Conservation (phyloP, 306 rosid species). For the Castanea sativa region DNA sequence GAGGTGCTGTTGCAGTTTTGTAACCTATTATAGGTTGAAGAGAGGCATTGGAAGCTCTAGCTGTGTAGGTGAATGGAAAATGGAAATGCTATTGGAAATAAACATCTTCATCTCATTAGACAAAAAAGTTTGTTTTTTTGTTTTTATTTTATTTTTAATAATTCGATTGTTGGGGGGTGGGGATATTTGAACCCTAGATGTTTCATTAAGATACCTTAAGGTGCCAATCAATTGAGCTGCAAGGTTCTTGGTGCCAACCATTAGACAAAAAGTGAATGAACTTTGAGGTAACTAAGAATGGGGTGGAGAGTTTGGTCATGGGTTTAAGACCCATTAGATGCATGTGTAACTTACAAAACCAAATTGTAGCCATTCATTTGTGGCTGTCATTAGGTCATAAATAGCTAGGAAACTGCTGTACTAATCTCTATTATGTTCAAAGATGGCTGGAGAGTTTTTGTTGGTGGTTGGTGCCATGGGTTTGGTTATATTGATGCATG, state of each 20-base stretch:
- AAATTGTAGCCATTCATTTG: neutral
- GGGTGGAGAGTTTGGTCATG: neutral
- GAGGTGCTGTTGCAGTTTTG: neutral
- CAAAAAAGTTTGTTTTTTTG: neutral
- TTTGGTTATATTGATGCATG: neutral
- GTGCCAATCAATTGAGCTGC: too few species aligned
- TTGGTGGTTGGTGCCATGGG: neutral
- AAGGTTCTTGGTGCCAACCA: too few species aligned
- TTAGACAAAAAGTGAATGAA: neutral
- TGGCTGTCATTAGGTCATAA: neutral
- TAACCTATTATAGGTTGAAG: neutral
- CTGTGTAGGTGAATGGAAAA: neutral
- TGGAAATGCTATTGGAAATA: neutral
- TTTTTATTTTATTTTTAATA: too few species aligned
- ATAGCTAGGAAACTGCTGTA: neutral
- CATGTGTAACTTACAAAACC: neutral
- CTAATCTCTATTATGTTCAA: neutral
- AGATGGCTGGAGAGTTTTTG: neutral
- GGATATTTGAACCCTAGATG: too few species aligned
- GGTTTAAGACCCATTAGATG: neutral
- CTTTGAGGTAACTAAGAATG: neutral
- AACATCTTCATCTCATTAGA: neutral
- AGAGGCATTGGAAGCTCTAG: neutral
- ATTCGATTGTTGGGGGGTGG: too few species aligned
- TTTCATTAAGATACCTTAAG: too few species aligned